These are phyloP conservation scores for Torrubiellomyces zombiae DNA, from an alignment of 2,329 filamentous ascomycete genomes.

Conservation along the genomic window DNA sequence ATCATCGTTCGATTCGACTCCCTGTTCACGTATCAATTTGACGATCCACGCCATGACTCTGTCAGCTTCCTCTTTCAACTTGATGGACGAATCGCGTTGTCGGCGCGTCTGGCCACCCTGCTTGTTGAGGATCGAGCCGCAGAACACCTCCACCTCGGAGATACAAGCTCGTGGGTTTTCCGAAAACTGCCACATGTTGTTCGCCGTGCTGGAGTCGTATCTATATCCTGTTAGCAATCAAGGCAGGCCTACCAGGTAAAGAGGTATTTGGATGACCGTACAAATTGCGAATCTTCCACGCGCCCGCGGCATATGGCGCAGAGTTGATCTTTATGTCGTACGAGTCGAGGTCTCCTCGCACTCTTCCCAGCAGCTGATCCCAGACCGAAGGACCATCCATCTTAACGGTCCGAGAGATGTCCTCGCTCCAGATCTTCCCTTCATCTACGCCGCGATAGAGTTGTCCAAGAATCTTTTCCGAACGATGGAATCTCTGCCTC, in stretches of 20 bases:
- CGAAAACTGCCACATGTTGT: constrained; percentile 25
- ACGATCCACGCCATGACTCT: constrained; percentile 25
- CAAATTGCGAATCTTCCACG: constrained; percentile 27
- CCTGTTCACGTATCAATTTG: constrained; percentile 12
- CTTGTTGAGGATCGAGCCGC: constrained; percentile 37
- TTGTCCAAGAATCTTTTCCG: constrained; percentile 49
- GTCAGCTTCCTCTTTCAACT: constrained; percentile 34
- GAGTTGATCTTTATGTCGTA: constrained; percentile 15
- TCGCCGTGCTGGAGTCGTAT: constrained; percentile 27
- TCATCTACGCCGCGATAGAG: constrained; percentile 64
- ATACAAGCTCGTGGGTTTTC: constrained; percentile 27
- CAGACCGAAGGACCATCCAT: constrained; percentile 22
- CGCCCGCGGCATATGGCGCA: constrained; percentile 17
- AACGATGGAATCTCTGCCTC: constrained; percentile 43
- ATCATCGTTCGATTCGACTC: neutral
- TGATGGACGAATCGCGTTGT: constrained; percentile 33
- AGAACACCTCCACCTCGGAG: constrained; percentile 36
- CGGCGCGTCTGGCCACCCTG: constrained; percentile 29
- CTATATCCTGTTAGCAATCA: constrained; percentile 13
- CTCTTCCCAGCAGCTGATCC: constrained; percentile 19
- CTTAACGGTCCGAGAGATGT: constrained; percentile 21
- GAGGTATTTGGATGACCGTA: constrained; percentile 25
- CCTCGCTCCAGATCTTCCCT: constrained; percentile 40
- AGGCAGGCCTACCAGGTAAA: too few species aligned
- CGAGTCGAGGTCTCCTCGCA: constrained; percentile 7